A percentile compares a stretch with the other conserved stretches of the same genome.
Evolutionary conservation across 2,329 filamentous ascomycete genomes (phyloP).

Genomic region (Allantophomopsis cytisporea): DNA sequence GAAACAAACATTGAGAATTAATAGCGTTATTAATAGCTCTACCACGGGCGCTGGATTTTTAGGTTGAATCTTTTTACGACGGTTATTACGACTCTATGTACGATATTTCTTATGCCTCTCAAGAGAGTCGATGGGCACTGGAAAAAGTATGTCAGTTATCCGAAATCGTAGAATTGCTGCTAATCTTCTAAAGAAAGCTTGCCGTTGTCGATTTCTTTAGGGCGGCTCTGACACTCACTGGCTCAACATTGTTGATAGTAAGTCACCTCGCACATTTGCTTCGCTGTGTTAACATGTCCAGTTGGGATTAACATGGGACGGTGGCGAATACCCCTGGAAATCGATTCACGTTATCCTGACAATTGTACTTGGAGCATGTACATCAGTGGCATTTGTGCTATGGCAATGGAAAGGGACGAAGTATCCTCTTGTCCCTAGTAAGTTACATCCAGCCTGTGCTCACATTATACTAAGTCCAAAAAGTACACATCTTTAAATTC

Average conservation of each 20-base stretch:
- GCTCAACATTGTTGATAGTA: background rate
- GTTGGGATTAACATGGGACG: constrained; percentile 33
- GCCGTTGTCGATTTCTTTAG: background rate
- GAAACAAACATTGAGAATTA: no score
- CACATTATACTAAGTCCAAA: no score
- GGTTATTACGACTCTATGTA: constrained; percentile 13
- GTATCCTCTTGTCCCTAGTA: constrained; percentile 23
- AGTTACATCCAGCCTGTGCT: no score
- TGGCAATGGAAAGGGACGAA: constrained; percentile 34
- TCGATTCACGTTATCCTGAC: constrained; percentile 25
- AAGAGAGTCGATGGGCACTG: background rate
- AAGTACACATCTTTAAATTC: constrained; percentile 37
- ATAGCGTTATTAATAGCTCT: constrained; percentile 9
- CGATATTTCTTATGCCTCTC: constrained; percentile 20
- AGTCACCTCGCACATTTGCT: background rate
- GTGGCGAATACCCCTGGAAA: constrained; percentile 21
- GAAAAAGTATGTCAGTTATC: no score
- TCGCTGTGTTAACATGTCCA: background rate
- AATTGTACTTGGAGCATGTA: constrained; percentile 27
- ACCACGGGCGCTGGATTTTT: constrained; percentile 16
- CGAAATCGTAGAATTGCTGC: no score
- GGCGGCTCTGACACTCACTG: background rate
- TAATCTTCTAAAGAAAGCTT: background rate
- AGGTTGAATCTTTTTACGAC: constrained; percentile 24
- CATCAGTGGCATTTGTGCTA: constrained; percentile 25